phyloP scores from a whole-genome alignment of 2,329 filamentous ascomycete genomes.

The Aspergillus oerlinghausenensis region DNA sequence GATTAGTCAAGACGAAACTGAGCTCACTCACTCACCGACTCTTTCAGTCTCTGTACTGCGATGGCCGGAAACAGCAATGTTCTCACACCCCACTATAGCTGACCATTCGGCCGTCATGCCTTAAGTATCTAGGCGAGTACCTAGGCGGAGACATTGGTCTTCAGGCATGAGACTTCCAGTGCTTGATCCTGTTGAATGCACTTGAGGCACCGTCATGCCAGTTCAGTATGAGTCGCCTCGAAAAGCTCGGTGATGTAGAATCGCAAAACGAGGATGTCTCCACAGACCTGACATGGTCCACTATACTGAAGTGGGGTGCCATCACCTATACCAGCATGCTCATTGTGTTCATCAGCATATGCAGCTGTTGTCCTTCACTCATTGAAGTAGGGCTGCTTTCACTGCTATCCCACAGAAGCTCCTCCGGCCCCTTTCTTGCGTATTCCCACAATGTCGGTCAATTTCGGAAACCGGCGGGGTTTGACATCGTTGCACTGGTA shows the following conservation, averaged over 20 bases:
- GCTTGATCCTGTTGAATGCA: not conserved
- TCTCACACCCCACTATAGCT: not conserved
- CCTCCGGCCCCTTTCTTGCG: constrained; percentile 25
- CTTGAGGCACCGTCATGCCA: not conserved
- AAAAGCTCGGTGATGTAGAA: constrained; percentile 18
- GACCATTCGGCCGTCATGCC: not conserved
- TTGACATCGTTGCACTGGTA: constrained; percentile 38
- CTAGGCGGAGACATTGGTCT: not conserved
- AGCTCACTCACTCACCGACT: not conserved
- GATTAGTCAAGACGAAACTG: not conserved
- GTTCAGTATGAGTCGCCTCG: constrained; percentile 18
- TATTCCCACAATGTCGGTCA: constrained; percentile 22
- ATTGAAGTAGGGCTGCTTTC: constrained; percentile 16
- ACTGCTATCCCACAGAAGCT: constrained; percentile 17
- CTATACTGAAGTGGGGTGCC: constrained; percentile 18
- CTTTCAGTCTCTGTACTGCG: not conserved
- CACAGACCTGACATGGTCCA: constrained; percentile 18
- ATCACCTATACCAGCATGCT: constrained; percentile 20
- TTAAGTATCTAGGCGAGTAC: not conserved
- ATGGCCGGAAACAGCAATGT: constrained; percentile 4
- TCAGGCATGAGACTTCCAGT: not conserved
- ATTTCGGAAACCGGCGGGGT: constrained; percentile 30
- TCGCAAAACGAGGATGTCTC: constrained; percentile 9
- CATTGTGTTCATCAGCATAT: constrained; percentile 14
- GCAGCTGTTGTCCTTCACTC: constrained; percentile 16